Percentiles rank a stretch among this genome's conserved stretches.
phyloP scores from a whole-genome alignment of 2,329 filamentous ascomycete genomes.

The Pseudogymnoascus sp. region DNA sequence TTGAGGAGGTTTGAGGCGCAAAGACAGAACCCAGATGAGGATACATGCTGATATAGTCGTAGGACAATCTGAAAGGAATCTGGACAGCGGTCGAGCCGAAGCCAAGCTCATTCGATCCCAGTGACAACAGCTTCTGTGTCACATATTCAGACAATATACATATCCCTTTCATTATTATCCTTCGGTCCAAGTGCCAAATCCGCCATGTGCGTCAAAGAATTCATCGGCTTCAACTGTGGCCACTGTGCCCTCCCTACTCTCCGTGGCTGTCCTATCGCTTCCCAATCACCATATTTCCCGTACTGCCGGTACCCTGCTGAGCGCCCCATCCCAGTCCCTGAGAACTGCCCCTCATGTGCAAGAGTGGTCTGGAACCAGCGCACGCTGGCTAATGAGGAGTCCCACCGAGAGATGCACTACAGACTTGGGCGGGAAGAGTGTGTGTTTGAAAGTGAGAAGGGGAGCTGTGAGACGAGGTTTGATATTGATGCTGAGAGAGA shows the following conservation, averaged over 20 bases:
- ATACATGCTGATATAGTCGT: not conserved
- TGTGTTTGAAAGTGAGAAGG: not conserved
- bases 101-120: not conserved
- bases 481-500: not conserved
- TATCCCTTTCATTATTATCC: not conserved
- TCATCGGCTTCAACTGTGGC: slow-evolving; percentile 39
- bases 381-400: slow-evolving; percentile 3
- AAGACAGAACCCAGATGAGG: not conserved
- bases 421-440: not conserved
- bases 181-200: not conserved
- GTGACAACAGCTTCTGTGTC: not conserved
- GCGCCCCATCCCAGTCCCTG: slow-evolving; percentile 17
- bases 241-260: slow-evolving; percentile 36
- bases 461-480: not conserved
- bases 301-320: slow-evolving; percentile 22
- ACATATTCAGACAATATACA: not conserved
- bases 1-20: not conserved
- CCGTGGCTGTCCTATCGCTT: slow-evolving; percentile 33
- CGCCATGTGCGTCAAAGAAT: slow-evolving; percentile 41
- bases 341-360: slow-evolving; percentile 23
- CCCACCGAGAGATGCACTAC: not conserved
- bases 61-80: not conserved
- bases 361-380: slow-evolving; percentile 25
- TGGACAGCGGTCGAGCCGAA: not conserved
- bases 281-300: slow-evolving; percentile 21